Base-by-base conservation (phyloP, 192 early-diverging fungal genomes). In the Chytriomyces hyalinus region DNA sequence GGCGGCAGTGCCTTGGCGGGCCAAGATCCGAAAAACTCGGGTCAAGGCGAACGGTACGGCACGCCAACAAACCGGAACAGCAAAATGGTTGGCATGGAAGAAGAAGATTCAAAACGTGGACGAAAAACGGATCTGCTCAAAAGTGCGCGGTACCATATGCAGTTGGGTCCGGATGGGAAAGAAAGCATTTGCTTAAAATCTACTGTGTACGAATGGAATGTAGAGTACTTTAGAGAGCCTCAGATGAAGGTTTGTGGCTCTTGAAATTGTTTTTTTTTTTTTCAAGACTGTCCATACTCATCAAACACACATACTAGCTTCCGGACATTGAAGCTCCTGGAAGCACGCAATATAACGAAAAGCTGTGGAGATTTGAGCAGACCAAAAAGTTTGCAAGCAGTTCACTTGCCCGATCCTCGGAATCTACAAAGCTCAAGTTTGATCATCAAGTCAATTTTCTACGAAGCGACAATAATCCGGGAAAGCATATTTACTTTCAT, bases 151-250 rank as follows among this genome's bases (percentile, higher is more conserved):
- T 20, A 43, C 4, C 62, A 74, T 44, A 13, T 57, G 15, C 49
- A 75, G 45, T 13, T 45, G 57, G 66, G 45, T 8, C 67, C 36
- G 49, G 68, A 62, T 47, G 53, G 43, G 2, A 51, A 65, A n/a
- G 84, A 83, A 49, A 76, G 80, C 8, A 67, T 90, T 50, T 91
- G 87, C 7, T 61, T 92, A 47, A 81, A 87, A 67, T 93, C 91
- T 2, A 80, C 80, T 7, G 92, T 96, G 66, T 95, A 91, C 70
- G 92, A 94, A 59, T 93, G 91, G 92, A 93, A 91, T 78, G 92
- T 93, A 73, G 92, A 94, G 80, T 96, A 93, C 80, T 96, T 96
- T 83, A 87, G 87, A 24, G 92, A 95, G 78, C 92, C 94, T 26
- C 94, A 96, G 80, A 96, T 95, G 90, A 86, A 87, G 81, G 92